Evolutionary conservation across 345 rosid genomes (phyloP).

Genomic region (Camelina neglecta): DNA sequence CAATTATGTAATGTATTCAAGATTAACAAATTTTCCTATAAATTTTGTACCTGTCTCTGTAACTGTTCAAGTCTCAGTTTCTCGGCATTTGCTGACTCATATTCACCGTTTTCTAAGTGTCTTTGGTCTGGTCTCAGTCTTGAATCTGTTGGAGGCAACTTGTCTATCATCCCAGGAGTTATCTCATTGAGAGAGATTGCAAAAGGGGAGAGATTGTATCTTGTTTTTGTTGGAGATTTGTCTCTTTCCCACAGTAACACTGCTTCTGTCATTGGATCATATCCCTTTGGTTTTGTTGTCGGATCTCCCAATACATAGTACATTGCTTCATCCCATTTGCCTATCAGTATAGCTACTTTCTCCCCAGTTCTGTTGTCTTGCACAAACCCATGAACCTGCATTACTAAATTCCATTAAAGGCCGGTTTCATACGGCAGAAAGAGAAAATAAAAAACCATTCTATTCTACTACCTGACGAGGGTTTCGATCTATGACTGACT

Average conservation of each 20-base stretch:
- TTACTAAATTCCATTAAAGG: neutral
- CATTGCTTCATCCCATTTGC: slow-evolving; percentile 99
- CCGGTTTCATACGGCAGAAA: neutral
- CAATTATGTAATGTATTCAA: neutral
- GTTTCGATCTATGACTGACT: slow-evolving; percentile 94
- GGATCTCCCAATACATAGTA: slow-evolving; percentile 94
- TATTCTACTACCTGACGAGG: slow-evolving; percentile 82
- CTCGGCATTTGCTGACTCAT: slow-evolving; percentile 91
- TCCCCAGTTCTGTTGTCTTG: slow-evolving; percentile 94
- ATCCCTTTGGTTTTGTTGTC: slow-evolving; percentile 85
- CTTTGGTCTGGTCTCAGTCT: slow-evolving; percentile 98
- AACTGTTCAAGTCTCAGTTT: slow-evolving; percentile 92
- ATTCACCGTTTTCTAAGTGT: slow-evolving; percentile 92
- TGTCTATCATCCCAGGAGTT: slow-evolving; percentile 72
- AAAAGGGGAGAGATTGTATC: slow-evolving; percentile 92
- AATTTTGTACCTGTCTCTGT: slow-evolving; percentile 85
- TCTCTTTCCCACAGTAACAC: slow-evolving; percentile 94
- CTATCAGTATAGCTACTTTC: slow-evolving; percentile 93
- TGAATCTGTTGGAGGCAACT: slow-evolving; percentile 95
- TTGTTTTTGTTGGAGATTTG: slow-evolving; percentile 73
- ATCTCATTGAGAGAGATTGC: slow-evolving; percentile 92
- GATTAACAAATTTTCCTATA: neutral
- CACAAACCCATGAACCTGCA: slow-evolving; percentile 96
- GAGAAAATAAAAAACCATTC: neutral
- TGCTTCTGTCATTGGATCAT: slow-evolving; percentile 97